phyloP scores from a whole-genome alignment of 768 basidiomycete genomes.

The Zangia roseola region DNA sequence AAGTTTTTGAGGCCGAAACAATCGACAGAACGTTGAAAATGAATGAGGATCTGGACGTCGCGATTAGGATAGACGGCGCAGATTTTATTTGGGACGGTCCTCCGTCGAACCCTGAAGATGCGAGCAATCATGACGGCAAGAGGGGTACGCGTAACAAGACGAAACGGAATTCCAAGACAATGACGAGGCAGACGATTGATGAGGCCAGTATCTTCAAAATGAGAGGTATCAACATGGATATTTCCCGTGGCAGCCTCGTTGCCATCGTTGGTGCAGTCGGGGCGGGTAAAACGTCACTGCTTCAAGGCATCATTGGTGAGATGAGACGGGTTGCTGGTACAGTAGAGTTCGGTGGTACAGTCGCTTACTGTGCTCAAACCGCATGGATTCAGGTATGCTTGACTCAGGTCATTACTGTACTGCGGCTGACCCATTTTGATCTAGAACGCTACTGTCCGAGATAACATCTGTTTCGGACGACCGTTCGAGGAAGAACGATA shows the following conservation, averaged over 20 bases:
- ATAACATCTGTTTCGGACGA: constrained; percentile 87
- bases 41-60: constrained; percentile 56
- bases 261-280: constrained; percentile 82
- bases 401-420: background rate
- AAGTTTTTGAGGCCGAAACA: constrained; percentile 83
- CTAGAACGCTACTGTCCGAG: constrained; percentile 80
- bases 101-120: constrained; percentile 46
- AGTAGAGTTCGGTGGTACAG: constrained; percentile 70
- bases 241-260: constrained; percentile 75
- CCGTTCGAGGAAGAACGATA: constrained; percentile 80
- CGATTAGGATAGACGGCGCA: constrained; percentile 64
- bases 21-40: constrained; percentile 56
- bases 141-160: constrained; percentile 3
- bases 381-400: constrained; percentile 80
- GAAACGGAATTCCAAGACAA: constrained; percentile 17
- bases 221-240: constrained; percentile 56
- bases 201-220: constrained; percentile 57
- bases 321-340: constrained; percentile 72
- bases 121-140: background rate
- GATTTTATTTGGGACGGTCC: constrained; percentile 88
- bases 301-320: constrained; percentile 79
- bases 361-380: constrained; percentile 82
- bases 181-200: constrained; percentile 32
- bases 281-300: constrained; percentile 54
- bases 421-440: background rate